Percentiles rank a stretch among this genome's conserved stretches.
These are phyloP conservation scores for Penicillium sp. DNA, from an alignment of 2,329 filamentous ascomycete genomes.

Conservation along the genomic window DNA sequence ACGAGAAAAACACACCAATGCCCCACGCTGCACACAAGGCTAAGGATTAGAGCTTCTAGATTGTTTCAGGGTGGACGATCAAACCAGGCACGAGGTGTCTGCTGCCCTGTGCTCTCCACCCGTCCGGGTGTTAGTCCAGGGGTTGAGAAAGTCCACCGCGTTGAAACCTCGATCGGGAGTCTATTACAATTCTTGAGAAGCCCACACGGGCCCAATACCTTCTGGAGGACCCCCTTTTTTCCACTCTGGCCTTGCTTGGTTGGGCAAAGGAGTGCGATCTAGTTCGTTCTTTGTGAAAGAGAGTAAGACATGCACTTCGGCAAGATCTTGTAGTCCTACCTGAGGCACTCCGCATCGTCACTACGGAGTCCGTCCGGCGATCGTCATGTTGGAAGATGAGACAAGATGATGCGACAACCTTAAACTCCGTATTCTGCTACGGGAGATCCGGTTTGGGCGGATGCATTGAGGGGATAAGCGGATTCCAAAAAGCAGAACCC, in stretches of 20 bases:
- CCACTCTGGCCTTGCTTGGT: background rate
- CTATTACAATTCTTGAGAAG: conserved; percentile 10
- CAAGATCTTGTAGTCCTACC: background rate
- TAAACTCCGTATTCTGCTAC: background rate
- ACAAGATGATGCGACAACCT: conserved; percentile 11
- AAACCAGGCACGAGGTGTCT: conserved; percentile 27
- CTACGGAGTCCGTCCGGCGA: background rate
- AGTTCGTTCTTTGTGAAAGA: background rate
- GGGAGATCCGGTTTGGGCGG: background rate
- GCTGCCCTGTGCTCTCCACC: conserved; percentile 20
- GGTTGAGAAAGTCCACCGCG: conserved; percentile 8
- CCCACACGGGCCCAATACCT: background rate
- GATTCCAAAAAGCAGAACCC: conserved; percentile 1
- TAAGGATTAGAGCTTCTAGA: conserved; percentile 32
- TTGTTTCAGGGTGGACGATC: conserved; percentile 40
- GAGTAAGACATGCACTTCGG: conserved; percentile 14
- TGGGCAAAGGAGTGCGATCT: conserved; percentile 4
- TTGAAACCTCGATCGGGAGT: conserved; percentile 21
- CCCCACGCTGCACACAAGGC: conserved; percentile 17
- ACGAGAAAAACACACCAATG: background rate
- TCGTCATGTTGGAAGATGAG: conserved; percentile 18
- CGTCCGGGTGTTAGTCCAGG: conserved; percentile 6
- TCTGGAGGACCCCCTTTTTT: background rate
- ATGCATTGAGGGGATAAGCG: background rate
- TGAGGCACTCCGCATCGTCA: background rate